Base-by-base conservation (phyloP, 306 rosid species). In the Arachis stenosperma region DNA sequence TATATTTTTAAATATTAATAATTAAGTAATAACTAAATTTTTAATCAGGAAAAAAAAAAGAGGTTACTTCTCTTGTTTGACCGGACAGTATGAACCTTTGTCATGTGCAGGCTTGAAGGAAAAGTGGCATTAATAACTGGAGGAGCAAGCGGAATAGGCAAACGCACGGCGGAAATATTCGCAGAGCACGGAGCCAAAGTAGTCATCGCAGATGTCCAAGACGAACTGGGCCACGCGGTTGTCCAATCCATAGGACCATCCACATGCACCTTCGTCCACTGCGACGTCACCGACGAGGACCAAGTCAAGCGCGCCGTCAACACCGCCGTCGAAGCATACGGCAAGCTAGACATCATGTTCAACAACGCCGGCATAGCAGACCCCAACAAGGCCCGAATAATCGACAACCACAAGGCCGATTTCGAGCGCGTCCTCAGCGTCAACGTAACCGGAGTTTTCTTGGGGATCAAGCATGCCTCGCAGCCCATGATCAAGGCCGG, bases 71-170 rank as follows among this genome's bases (percentile, higher is more conserved):
- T 22, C 27, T 22, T 22, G 27, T 22, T 22, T 22, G 27, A 22
- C 27, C 27, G 27, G 27, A 22, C 37, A 33, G 4, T 33, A 33
- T 33, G 27, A 22, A 22, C 27, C 27, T 70, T 58, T 12, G 12
- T 27, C 52, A 3, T 40, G 55, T 11, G 69, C 48, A 93, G 98
- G 86, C 53, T 93, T 6, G 89, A 81, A 63, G 97, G 96, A 43
- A 93, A 89, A 70, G 98, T 93, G 42, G 96, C 97, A 0, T 4
- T 93, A 10, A 87, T 93, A 71, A 93, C 97, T 0, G 98, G 97
- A 13, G 98, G 96, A 61, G 98, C 96, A 0, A 93, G 98, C 41
- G 93, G 97, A 11, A 89, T 93, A 0, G 97, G 98, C 0, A 83
- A 86, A 68, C 76, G 86, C 66, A 89, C 93, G 0, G 93, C 97